Conservation (phyloP, 129 eudicot species). For the Lactuca sativa region DNA sequence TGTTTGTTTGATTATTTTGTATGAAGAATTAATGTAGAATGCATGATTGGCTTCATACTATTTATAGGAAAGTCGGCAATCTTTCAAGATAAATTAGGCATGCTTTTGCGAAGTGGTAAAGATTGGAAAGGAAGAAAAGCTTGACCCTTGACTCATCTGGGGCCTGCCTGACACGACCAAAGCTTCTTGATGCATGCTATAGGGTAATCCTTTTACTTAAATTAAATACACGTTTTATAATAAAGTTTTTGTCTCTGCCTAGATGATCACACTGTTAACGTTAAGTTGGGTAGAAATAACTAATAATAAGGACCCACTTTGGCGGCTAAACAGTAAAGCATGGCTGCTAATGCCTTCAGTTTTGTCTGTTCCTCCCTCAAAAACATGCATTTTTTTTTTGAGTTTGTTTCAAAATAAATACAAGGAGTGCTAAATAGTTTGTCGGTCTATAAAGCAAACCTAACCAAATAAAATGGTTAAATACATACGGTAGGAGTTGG, state of each 20-base stretch:
- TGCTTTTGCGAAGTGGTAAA: slow-evolving; percentile 10
- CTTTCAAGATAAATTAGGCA: slow-evolving; percentile 1
- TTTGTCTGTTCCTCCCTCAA: slow-evolving; percentile 11
- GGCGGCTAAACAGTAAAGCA: slow-evolving; percentile 15
- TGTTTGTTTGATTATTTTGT: slow-evolving; percentile 12
- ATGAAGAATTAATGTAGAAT: slow-evolving; percentile 23
- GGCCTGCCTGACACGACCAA: slow-evolving; percentile 12
- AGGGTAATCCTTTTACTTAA: not conserved
- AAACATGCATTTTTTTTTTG: not conserved
- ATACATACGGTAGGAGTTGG: too few relatives aligned
- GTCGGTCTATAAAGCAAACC: not conserved
- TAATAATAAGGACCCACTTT: slow-evolving; percentile 27
- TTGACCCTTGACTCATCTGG: slow-evolving; percentile 7
- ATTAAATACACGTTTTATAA: slow-evolving; percentile 7
- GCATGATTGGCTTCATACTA: slow-evolving; percentile 25
- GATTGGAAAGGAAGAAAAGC: not conserved
- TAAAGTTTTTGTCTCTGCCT: slow-evolving; percentile 3
- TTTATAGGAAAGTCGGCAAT: slow-evolving; percentile 35
- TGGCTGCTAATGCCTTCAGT: slow-evolving; percentile 18
- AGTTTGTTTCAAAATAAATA: slow-evolving; percentile 4
- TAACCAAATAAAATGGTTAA: too few relatives aligned
- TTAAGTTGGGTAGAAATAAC: slow-evolving; percentile 12
- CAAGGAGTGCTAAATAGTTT: not conserved
- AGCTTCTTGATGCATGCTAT: not conserved
- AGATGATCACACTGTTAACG: slow-evolving; percentile 19